Base-by-base conservation (phyloP, 805 yeast species). In the Saturnispora ahearnii region DNA sequence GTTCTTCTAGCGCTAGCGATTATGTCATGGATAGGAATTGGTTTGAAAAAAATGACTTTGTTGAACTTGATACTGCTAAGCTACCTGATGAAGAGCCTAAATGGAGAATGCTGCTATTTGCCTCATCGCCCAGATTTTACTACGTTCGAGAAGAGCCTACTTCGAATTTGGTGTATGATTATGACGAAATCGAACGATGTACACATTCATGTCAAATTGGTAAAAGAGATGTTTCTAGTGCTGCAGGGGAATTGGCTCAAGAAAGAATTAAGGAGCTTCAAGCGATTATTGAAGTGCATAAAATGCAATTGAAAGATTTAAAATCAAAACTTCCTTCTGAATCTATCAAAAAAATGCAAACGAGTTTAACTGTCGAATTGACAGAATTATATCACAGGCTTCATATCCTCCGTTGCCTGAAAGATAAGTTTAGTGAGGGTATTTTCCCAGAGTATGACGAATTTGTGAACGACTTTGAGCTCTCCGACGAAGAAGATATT, bases 21-120 rank as follows among this genome's bases (percentile, higher is more conserved):
- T 59, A 55, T 2, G 30, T 41, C 3, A 44, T 51, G 32, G 61
- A 57, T 40, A 41, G 52, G 26, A 52, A 49, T 3, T 89, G 96
- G 96, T 70, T 78, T 44, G 95, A 88, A 59, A 65, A 71, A 22
- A 84, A 84, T 51, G 96, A 89, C 61, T 89, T 77, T 57, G 68
- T 77, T 10, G 96, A 89, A 57, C 60, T 88, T 41, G 86, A 84
- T 52, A 67, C 73, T 45, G 73, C 76, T 5, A 56, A 70, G 1
- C 62, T 68, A 5, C 68, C 60, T 52, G 69, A 55, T 46, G 57
- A 69, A 34, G 60, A 54, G 10, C 82, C 51, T 41, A 57, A 11
- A 70, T 87, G 44, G 68, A 65, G 12, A 15, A 75, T 83, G 2
- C 59, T 68, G 41, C 91, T 95, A 2, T 65, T 66, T 38, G 69